These are phyloP conservation scores for Hymenoscyphus linearis DNA, from an alignment of 2,329 filamentous ascomycete genomes.

Conservation along the genomic window DNA sequence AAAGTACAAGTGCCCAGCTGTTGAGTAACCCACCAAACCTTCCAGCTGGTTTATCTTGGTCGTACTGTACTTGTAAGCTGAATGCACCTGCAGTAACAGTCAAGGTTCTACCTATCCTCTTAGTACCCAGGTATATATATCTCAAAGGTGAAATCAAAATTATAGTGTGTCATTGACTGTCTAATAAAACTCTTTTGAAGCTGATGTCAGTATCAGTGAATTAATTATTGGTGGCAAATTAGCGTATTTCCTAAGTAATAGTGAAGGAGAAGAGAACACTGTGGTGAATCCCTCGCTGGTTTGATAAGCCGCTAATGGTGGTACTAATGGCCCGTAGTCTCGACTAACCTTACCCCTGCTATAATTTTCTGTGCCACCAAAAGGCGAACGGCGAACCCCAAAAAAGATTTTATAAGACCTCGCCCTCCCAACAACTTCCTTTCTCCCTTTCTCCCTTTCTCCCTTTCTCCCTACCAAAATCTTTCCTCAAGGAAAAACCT, in stretches of 20 bases:
- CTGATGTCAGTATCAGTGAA: not conserved
- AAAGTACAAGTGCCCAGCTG: not conserved
- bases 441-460: not conserved
- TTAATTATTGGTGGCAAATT: not conserved
- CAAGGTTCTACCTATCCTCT: not conserved
- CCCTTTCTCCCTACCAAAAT: not conserved
- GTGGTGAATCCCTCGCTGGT: not conserved
- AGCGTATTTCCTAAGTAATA: not conserved
- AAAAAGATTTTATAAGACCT: conserved; percentile 10
- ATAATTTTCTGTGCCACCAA: conserved; percentile 8
- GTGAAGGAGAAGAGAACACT: not conserved
- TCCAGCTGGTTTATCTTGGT: not conserved
- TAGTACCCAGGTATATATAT: too few relatives aligned
- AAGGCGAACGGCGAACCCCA: conserved; percentile 1
- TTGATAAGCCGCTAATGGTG: not conserved
- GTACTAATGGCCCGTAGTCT: not conserved
- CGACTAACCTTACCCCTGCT: conserved; percentile 7
- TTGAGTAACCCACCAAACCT: not conserved
- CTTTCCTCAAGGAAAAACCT: conserved; percentile 7
- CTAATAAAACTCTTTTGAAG: not conserved
- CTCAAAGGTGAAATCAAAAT: not conserved
- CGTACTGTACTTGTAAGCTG: not conserved
- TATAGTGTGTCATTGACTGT: not conserved
- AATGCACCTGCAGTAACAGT: not conserved
- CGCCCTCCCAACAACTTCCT: not conserved